Conservation (phyloP, 768 basidiomycete genomes). For the Hericium coralloides region DNA sequence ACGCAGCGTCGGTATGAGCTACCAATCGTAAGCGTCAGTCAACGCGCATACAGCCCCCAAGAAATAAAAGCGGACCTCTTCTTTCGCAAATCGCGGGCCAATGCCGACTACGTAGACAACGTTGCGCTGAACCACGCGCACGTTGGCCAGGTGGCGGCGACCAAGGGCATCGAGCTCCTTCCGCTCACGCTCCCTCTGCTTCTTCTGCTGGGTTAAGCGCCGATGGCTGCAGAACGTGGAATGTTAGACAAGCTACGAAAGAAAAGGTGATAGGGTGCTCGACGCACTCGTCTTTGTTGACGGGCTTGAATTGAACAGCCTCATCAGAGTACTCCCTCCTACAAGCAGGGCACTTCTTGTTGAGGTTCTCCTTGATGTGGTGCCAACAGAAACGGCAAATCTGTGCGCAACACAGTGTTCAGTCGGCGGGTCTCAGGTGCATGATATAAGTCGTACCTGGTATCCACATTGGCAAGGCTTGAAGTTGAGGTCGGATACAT, state of each 20-base stretch:
- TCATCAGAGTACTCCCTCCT: conserved; percentile 89
- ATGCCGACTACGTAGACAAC: conserved; percentile 96
- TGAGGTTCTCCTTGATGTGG: conserved; percentile 93
- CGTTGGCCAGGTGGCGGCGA: conserved; percentile 81
- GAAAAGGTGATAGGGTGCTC: not conserved
- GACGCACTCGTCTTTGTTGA: conserved; percentile 90
- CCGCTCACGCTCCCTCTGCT: conserved; percentile 86
- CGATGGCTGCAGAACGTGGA: conserved; percentile 62
- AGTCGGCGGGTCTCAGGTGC: not conserved
- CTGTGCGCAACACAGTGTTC: conserved; percentile 32
- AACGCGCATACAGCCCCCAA: conserved; percentile 5
- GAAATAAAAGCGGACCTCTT: conserved; percentile 64
- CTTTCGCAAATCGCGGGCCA: conserved; percentile 88
- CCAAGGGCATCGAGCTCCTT: conserved; percentile 88
- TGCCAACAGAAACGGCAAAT: conserved; percentile 99
- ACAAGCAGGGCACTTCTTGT: conserved; percentile 95
- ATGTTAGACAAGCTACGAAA: not conserved
- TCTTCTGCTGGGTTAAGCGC: conserved; percentile 91
- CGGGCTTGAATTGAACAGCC: conserved; percentile 88
- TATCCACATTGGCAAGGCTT: conserved; percentile 99
- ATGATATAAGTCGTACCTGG: conserved; percentile 48
- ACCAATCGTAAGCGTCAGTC: conserved; percentile 9
- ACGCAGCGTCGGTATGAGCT: conserved; percentile 89
- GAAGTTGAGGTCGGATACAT: conserved; percentile 97
- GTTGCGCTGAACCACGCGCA: conserved; percentile 93